phyloP scores from a whole-genome alignment of 164 flowering plant genomes.

The Stephania yunnanensis region DNA sequence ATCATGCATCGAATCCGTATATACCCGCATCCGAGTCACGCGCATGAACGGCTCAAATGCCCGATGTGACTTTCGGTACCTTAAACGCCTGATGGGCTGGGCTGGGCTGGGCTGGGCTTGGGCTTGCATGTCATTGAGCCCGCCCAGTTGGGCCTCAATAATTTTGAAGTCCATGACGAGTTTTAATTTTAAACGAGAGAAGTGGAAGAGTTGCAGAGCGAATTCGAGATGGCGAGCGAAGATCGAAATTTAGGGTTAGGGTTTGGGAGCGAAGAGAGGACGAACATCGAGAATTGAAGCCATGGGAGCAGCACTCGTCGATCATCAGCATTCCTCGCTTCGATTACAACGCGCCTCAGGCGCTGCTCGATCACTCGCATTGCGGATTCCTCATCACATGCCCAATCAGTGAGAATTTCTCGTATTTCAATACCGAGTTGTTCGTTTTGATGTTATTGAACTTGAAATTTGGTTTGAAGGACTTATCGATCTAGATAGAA shows the following conservation, averaged over 20 bases:
- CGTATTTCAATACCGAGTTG: neutral
- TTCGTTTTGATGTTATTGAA: neutral
- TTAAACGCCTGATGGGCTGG: too few species aligned
- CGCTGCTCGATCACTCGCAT: slow-evolving; percentile 56
- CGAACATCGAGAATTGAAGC: slow-evolving; percentile 33
- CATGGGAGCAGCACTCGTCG: slow-evolving; percentile 82
- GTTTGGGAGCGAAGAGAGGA: slow-evolving; percentile 13
- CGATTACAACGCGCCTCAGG: slow-evolving; percentile 84
- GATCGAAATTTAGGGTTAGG: slow-evolving; percentile 13
- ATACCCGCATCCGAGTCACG: too few species aligned
- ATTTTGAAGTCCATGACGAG: too few species aligned
- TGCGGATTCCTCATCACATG: slow-evolving; percentile 88
- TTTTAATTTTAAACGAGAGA: too few species aligned
- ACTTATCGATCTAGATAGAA: neutral
- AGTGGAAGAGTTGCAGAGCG: neutral
- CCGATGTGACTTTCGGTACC: too few species aligned
- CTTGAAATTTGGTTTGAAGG: neutral
- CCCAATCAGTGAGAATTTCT: slow-evolving; percentile 49
- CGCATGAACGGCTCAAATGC: too few species aligned
- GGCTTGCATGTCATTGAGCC: too few species aligned
- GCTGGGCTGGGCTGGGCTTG: too few species aligned
- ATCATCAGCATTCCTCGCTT: slow-evolving; percentile 84
- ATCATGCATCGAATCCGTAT: too few species aligned
- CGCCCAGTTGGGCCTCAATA: too few species aligned
- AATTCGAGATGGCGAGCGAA: slow-evolving; percentile 1